Conservation (phyloP, 768 basidiomycete species). For the Mycena floridula region DNA sequence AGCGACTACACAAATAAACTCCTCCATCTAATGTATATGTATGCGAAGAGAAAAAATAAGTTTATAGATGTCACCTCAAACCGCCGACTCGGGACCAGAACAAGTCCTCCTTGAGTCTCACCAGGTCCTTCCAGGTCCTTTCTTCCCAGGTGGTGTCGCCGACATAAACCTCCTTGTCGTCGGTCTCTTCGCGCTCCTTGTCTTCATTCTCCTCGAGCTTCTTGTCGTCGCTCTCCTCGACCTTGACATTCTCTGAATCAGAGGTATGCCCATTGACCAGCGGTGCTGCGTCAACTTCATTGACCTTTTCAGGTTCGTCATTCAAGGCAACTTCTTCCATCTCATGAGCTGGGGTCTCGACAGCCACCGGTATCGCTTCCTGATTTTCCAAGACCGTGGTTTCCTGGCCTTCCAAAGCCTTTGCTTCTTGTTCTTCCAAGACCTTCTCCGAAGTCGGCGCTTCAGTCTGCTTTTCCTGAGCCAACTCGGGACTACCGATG, state of each 20-base stretch:
- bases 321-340: constrained; percentile 2
- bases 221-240: neutral
- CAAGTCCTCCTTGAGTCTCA: constrained; percentile 73
- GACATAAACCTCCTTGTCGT: constrained; percentile 36
- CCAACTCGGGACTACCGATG: constrained; percentile 3
- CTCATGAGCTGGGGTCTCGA: neutral
- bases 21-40: neutral
- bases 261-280: too few relatives aligned
- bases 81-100: constrained; percentile 80
- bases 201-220: neutral
- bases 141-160: constrained; percentile 80
- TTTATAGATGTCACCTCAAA: constrained; percentile 9
- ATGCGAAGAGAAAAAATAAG: neutral
- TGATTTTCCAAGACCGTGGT: neutral
- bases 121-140: constrained; percentile 75
- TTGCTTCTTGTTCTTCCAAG: constrained; percentile 4
- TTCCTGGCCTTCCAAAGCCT: constrained; percentile 2
- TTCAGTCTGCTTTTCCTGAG: constrained; percentile 5
- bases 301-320: constrained; percentile 2
- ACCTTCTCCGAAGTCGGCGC: neutral
- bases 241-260: neutral
- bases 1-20: neutral
- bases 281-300: constrained; percentile 7
- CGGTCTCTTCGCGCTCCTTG: neutral
- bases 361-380: constrained; percentile 1